Evolutionary conservation across 768 basidiomycete genomes (phyloP), one percentile per base, ranked within the genome.

Genomic region (Boletus speciosus): DNA sequence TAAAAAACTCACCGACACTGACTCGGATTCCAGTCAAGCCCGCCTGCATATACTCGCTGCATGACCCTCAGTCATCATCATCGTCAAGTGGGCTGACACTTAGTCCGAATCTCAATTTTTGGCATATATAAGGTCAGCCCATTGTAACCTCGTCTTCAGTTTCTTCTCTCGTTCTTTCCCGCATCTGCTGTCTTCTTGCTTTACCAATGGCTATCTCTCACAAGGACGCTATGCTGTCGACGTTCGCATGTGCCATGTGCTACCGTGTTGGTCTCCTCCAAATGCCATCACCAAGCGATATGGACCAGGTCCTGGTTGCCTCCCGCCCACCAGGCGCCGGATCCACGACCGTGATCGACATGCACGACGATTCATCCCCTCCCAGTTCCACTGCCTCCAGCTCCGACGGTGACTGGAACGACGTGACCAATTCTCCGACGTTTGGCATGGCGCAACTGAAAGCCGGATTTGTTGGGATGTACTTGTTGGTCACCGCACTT

Each of bases 111-210:
- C 21, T 10, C 25, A 47, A 52, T 39, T 15, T 46, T 31, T 55
- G 25, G 32, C 32, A 27, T 44, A 54, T 55, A 42, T 50, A 60
- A 63, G 49, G 47, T 39, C 15, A 36, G 38, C 6, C 25, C 34
- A 10, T 12, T 11, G 15, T 12, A 35, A 6, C 11, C 11, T 37
- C 4, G 10, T 29, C 50, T 19, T 47, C 51, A 43, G 42, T 48
- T 54, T 49, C 42, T 34, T 47, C 49, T 47, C 40, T 34, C 19
- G 9, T 34, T 39, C 15, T 31, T 43, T 44, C 51, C 36, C 6
- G 10, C 25, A 21, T 49, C 45, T 52, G 11, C 31, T 40, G n/a
- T 55, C 47, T 25, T 29, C 19, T 52, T 29, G 42, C 47, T 46
- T 29, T 52, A 14, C 31, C 38, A 5, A 60, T 60, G 58, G 23